Evolutionary conservation across 106 monocot species (phyloP), one percentile per base, ranked within the genome.

Genomic region (Allium fistulosum): DNA sequence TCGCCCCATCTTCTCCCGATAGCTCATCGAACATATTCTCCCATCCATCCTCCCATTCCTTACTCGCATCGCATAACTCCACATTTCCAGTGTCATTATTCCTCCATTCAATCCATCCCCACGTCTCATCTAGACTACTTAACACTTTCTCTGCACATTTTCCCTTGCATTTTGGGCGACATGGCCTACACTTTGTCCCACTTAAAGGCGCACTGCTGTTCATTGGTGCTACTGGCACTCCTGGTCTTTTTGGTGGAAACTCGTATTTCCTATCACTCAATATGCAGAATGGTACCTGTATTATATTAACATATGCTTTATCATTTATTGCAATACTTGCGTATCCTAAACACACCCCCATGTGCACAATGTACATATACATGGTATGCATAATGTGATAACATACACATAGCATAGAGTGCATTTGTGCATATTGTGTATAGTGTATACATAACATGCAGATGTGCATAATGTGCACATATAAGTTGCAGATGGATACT

Each of bases 141-240:
- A 61, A 74, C 3, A 78, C 79, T 4, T 61, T 68, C 67, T 26
- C 73, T 3, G 62, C 79, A 53, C 84, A 84, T 8, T 16, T 8
- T 11, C 82, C 82, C 49, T 5, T 63, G 53, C 82, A 85, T 49
- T 15, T 57, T 45, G 77, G 45, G 17, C 28, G 12, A 72, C 85
- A 89, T 60, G 85, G 85, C 69, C 89, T 67, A 58, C 89, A 89
- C 78, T 89, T 89, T n/a, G 85, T 80, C 7, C 89, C 89, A 62
- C 82, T 89, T 51, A 89, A 48, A 69, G 72, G 77, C 9, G 80
- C 78, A 2, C 6, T 50, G 52, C 85, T 85, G 10, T 69, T 77
- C 69, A 89, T 63, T 47, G 82, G 22, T 1, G 77, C 82, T 69
- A 89, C 85, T 16, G 85, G 89, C 64, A 89, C 84, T 11, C 77